A percentile compares a stretch with the other conserved stretches of the same genome.
Evolutionary conservation across 352 stramenopile species (phyloP).

Genomic region (Globisporangium carolinianum): DNA sequence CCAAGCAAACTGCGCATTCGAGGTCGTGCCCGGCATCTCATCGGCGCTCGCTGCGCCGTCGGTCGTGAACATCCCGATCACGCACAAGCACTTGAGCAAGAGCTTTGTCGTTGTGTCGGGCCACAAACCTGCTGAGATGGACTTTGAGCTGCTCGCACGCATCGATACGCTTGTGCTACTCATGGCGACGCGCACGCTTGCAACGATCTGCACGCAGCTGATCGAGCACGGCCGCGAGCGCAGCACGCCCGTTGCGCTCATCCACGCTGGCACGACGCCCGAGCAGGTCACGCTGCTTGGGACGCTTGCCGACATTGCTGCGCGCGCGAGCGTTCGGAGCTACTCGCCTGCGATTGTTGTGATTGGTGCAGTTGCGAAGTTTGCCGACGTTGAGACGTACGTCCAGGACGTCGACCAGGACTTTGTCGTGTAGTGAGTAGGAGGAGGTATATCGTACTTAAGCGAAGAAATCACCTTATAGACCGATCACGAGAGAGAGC

Average conservation of each 20-base stretch:
- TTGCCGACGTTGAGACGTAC: constrained; percentile 44
- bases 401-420: constrained; percentile 32
- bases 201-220: constrained; percentile 32
- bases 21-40: constrained; percentile 63
- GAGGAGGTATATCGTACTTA: too few relatives aligned
- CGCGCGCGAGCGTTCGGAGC: constrained; percentile 36
- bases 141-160: constrained; percentile 89
- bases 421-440: constrained; percentile 3
- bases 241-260: constrained; percentile 47
- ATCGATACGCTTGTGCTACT: constrained; percentile 89
- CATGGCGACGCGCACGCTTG: constrained; percentile 77
- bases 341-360: constrained; percentile 74
- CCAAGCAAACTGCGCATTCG: constrained; percentile 37
- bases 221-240: constrained; percentile 27
- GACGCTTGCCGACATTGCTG: constrained; percentile 40
- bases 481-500: not conserved
- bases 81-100: constrained; percentile 59
- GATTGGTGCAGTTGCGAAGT: constrained; percentile 52
- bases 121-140: constrained; percentile 63
- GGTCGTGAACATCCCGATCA: constrained; percentile 57
- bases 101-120: constrained; percentile 60
- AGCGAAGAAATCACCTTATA: too few relatives aligned
- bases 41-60: constrained; percentile 54
- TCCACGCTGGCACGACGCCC: constrained; percentile 53
- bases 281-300: constrained; percentile 47